Base-by-base conservation (phyloP, 1,284 basidiomycete species). In the Hymenochaete sp. region DNA sequence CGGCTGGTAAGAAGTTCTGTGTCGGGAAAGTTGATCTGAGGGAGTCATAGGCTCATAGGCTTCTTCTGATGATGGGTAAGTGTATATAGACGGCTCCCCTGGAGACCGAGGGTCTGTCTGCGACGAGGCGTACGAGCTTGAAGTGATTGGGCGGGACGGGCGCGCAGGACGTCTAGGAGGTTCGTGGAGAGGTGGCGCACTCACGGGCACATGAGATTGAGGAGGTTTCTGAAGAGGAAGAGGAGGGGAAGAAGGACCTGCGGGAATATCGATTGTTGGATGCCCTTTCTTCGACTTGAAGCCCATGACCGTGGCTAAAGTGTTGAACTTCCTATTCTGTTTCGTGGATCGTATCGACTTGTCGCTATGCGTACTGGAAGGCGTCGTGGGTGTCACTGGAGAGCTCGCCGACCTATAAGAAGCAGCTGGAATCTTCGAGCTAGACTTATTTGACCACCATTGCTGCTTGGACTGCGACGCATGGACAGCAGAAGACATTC, bases 231-330 rank as follows among this genome's bases (percentile, higher is more conserved):
- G 70, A 50, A 78, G 43, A 36, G 50, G 42, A 11, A 37, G 27
- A 32, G 52, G 39, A 28, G 52, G 39, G 31, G 48, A 50, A n/a
- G 29, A 11, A 14, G 48, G 48, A 25, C 48, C 48, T 8, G 48
- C 35, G 19, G 48, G 48, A 13, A 56, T 74, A 41, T 74, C 62
- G 28, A 78, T 61, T 2, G 70, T 56, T 0, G 73, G 66, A 27
- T 57, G 60, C 33, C 39, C 39, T 55, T 78, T 82, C 63, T 75
- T 82, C 13, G 73, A 64, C 59, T 74, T 81, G 56, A 80, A 66
- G 43, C 79, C 77, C 42, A 82, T 73, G 32, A 73, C 77, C 38
- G 71, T 67, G 11, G 73, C 72, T 32, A 84, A 59, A 2, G 73
- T 68, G 50, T 71, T 75, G 55, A 77, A 66, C 49, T 67, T 75